Percentiles rank a stretch among this genome's conserved stretches.
Conservation (phyloP, 495 filamentous ascomycete species). For the Aspergillus homomorphus region DNA sequence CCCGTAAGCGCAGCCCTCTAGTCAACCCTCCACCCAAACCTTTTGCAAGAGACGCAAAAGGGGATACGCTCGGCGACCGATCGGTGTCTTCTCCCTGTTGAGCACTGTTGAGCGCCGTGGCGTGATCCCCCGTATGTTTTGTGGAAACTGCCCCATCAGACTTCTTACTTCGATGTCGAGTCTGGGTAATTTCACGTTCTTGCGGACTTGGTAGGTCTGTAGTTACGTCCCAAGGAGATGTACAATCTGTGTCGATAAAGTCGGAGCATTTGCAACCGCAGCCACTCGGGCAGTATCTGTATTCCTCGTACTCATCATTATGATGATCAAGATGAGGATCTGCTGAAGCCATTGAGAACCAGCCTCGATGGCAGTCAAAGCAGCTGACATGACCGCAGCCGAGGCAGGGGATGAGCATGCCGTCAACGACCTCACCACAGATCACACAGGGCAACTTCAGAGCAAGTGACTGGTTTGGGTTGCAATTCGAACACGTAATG, state of each 20-base stretch:
- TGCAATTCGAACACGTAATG: conserved; percentile 35
- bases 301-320: conserved; percentile 15
- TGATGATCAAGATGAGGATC: conserved; percentile 7
- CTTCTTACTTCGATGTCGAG: conserved; percentile 19
- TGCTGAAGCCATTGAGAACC: conserved; percentile 31
- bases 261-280: conserved; percentile 52
- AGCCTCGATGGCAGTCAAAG: conserved; percentile 43
- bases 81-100: conserved; percentile 37
- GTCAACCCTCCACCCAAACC: conserved; percentile 45
- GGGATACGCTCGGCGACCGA: conserved; percentile 40
- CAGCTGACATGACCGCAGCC: conserved; percentile 53
- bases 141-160: conserved; percentile 12
- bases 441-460: conserved; percentile 44
- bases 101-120: conserved; percentile 13
- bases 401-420: conserved; percentile 51
- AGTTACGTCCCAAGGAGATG: conserved; percentile 25
- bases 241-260: conserved; percentile 32
- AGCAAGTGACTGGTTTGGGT: conserved; percentile 37
- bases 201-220: conserved; percentile 17
- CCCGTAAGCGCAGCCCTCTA: conserved; percentile 34
- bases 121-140: conserved; percentile 5
- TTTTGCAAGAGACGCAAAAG: conserved; percentile 46
- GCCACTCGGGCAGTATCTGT: conserved; percentile 42
- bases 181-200: conserved; percentile 25
- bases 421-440: conserved; percentile 45